phyloP scores from a whole-genome alignment of 768 basidiomycete species.

The Lactarius hengduanensis region DNA sequence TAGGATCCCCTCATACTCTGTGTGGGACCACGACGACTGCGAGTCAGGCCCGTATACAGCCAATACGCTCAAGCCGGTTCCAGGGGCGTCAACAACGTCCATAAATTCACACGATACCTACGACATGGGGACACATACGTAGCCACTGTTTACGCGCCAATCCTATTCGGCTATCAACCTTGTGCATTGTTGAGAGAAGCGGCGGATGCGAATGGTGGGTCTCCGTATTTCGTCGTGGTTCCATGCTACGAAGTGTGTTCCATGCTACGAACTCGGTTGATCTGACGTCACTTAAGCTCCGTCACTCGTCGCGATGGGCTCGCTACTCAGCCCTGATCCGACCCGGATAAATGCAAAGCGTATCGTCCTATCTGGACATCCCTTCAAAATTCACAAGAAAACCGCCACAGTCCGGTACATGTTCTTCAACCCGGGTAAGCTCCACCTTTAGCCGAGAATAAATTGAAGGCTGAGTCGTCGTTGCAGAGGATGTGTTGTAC shows the following conservation, averaged over 20 bases:
- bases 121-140: conserved; percentile 79
- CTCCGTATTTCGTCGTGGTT: conserved; percentile 12
- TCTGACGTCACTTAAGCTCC: conserved; percentile 49
- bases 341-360: conserved; percentile 91
- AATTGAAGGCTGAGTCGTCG: neutral
- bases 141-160: conserved; percentile 86
- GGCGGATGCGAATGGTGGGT: conserved; percentile 60
- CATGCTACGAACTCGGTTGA: conserved; percentile 4
- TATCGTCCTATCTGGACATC: conserved; percentile 93
- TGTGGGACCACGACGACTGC: conserved; percentile 82
- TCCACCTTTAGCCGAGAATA: conserved; percentile 16
- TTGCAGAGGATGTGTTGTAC: conserved; percentile 78
- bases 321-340: conserved; percentile 85
- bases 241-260: neutral
- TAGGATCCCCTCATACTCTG: conserved; percentile 88
- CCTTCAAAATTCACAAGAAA: conserved; percentile 96
- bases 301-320: conserved; percentile 85
- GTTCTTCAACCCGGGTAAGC: conserved; percentile 88
- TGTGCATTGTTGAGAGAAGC: conserved; percentile 76
- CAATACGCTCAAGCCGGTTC: conserved; percentile 90
- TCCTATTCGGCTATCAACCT: conserved; percentile 81
- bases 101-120: conserved; percentile 92
- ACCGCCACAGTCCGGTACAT: conserved; percentile 97
- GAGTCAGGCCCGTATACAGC: conserved; percentile 86
- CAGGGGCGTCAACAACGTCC: conserved; percentile 92